Base-by-base conservation (phyloP, 179 eudicot species). In the Amaranthus tricolor region DNA sequence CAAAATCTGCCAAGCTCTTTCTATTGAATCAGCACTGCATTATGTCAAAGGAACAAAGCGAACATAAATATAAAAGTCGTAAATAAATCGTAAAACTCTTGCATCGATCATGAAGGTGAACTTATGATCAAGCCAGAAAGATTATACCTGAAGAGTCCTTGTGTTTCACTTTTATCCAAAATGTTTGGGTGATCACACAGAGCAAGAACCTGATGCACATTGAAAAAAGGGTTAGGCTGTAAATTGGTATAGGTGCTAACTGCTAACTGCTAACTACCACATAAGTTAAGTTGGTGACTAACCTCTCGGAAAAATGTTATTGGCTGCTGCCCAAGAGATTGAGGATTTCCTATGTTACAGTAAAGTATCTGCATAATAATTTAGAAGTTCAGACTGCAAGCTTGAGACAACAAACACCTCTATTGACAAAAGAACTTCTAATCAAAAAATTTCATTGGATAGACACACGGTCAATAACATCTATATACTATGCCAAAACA, bases 301-400 rank as follows among this genome's bases (percentile, higher is more conserved):
- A 95, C 99, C 97, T 92, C 97, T 59, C 99, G 86, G 72, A 95
- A 93, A 81, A 90, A 93, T 10, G 97, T 95, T 64, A 95, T 87
- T 60, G 97, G 97, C 76, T 82, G 93, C 81, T 95, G 98, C 67
- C 87, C 92, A 61, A 95, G 97, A 62, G 98, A 93, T 79, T 95
- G 98, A 72, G 98, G 99, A 81, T 95, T 95, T 74, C 98, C 99
- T 67, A 95, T 93, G 74, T 95, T 95, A 76, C 98, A 95, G 80
- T 87, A 95, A 40, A 95, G 81, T 75, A 95, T 91, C 99, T 95
- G 96, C 72, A 68, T 63, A 61, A 9, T 7, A 54, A 10, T 7
- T 0, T 7, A 79, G 66, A 74, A 31, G 71, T 20, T 77, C 60
- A 70, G 43, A 55, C 54, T 51, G 19, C n/a, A 58, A 59, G 15